A percentile compares a stretch with the other conserved stretches of the same genome.
Evolutionary conservation across 495 filamentous ascomycete genomes (phyloP).

Genomic region (Annulohypoxylon stygium): DNA sequence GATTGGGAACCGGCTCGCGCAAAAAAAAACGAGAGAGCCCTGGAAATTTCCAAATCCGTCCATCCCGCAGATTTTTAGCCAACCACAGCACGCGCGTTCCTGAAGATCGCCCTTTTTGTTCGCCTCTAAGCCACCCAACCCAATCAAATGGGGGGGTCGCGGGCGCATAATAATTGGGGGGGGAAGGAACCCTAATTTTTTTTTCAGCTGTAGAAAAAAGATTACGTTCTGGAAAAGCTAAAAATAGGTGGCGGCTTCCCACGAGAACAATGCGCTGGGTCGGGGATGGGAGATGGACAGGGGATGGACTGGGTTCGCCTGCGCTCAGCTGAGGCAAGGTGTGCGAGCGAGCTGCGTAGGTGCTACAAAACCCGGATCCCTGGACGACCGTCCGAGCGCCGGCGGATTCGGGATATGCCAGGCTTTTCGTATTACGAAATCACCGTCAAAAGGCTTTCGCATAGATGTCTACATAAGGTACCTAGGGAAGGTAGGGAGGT

Average conservation of each 20-base stretch:
- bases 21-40: conserved; percentile 6
- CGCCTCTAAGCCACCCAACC: conserved; percentile 4
- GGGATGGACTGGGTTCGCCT: neutral
- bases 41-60: conserved; percentile 41
- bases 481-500: too few species aligned
- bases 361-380: neutral
- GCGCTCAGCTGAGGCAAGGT: conserved; percentile 15
- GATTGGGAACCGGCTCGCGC: neutral
- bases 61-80: conserved; percentile 16
- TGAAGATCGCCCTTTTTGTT: conserved; percentile 27
- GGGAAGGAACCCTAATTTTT: neutral
- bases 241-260: neutral
- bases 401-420: neutral
- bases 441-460: neutral
- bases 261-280: neutral
- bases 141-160: neutral
- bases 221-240: neutral
- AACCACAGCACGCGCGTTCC: conserved; percentile 42
- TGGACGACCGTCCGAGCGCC: neutral
- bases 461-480: neutral
- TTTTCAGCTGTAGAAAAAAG: neutral
- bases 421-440: neutral
- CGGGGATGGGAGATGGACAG: neutral
- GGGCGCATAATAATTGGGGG: neutral
- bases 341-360: neutral